Evolutionary conservation across 495 filamentous ascomycete genomes (phyloP), one percentile per base, ranked within the genome.

Genomic region (Tuber melanosporum): DNA sequence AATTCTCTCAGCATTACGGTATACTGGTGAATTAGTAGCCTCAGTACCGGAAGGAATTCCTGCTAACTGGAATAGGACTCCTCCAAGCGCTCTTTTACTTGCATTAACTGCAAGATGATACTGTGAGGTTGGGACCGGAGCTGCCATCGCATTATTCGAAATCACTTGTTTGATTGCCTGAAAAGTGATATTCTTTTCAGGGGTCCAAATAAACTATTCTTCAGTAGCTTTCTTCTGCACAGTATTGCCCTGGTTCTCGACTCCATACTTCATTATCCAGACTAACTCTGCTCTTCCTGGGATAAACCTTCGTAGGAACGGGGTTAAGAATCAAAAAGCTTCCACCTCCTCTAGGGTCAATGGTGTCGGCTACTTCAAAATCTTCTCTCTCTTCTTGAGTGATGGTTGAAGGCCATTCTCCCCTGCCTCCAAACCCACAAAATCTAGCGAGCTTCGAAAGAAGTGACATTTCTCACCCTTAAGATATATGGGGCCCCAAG

Each of bases 61-160:
- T 8, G 20, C 70, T 2, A 76, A 12, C 41, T 76, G 43, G n/a
- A 76, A 76, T 2, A 76, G 42, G 12, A 76, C 75, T 32, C 36
- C 75, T 3, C 70, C 75, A 0, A 73, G 0, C 14, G 42, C 75
- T n/a, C 19, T 3, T 20, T 49, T 73, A 8, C 26, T 46, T 0
- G 70, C 70, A 41, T 76, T 46, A 2, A 41, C 42, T 0, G 75
- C 19, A 3, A 76, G 39, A 26, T 76, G 75, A 42, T 76, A 76
- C 57, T 76, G 75, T 4, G 10, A 14, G 7, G 6, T 36, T 1
- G 44, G 22, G 32, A 73, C 43, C 9, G 47, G 47, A 7, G 20
- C 1, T 20, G 47, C 47, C 19, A 52, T 52, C 6, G 47, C 47
- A n/a, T 52, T 52, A 7, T 52, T 52, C 0, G 19, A 3, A 52